Base-by-base conservation (phyloP, 306 rosid species). In the Dryas drummondii region DNA sequence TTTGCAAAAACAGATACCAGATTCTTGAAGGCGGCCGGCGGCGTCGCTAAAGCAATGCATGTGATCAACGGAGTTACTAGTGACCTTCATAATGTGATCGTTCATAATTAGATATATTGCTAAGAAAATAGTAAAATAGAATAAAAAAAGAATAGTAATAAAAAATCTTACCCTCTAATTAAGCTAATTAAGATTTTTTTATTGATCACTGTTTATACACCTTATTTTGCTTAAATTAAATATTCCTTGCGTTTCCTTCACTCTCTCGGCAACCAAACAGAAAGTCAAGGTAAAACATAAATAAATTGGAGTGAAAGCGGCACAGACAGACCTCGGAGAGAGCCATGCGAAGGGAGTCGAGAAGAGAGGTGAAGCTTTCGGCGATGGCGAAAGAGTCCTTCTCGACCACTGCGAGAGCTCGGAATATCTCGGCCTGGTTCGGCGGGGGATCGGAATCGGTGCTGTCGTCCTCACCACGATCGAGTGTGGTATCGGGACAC, bases 11-110 rank as follows among this genome's bases (percentile, higher is more conserved):
- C 48, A 17, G 9, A 26, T 79, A 90, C 97, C 91, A 15, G 97
- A 92, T 87, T 94, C 97, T 70, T 94, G 99, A 84, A 92, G 97
- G 74, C 88, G 91, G 78, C 96, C 97, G 55, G 97, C 84, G 2
- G 97, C 97, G 26, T 94, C 96, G 66, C 80, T 61, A 67, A 94
- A 94, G 73, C 97, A 94, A 11, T 82, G 86, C 85, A 94, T 85
- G 74, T 94, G 97, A 76, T 88, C 88, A 46, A 91, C 87, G 2
- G 98, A 88, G 80, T 86, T 88, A 60, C 85, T 14, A 16, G 96
- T 91, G 19, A 86, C 88, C 91, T 89, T 62, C 73, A 84, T 57
- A 59, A 65, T 73, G 58, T 17, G 66, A 68, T 45, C 16, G 45
- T 40, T 65, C 27, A 12, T 40, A 26, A 17, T 71, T 61, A 71